A percentile compares a stretch with the other conserved stretches of the same genome.
Conservation (phyloP, 305 asterid genomes). For the Fraxinus platypoda region DNA sequence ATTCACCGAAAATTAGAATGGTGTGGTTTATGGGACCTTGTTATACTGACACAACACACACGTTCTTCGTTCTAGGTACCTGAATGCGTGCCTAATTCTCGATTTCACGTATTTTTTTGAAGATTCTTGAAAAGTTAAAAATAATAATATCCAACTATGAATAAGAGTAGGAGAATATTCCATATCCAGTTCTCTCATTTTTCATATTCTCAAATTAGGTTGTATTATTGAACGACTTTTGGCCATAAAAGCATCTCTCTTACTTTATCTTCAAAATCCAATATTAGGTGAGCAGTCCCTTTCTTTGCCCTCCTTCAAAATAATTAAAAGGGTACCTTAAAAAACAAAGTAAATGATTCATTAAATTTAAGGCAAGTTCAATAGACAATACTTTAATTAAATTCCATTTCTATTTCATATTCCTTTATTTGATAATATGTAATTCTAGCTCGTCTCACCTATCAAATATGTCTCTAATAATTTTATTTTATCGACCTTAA, state of each 20-base stretch:
- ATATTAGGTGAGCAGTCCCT: conserved; percentile 37
- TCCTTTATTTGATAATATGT: too few relatives aligned
- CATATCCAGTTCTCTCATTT: background rate
- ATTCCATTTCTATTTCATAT: too few relatives aligned
- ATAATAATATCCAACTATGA: too few relatives aligned
- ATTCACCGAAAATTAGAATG: too few relatives aligned
- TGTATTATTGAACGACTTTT: background rate
- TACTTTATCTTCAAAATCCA: conserved; percentile 38
- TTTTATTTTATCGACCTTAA: too few relatives aligned
- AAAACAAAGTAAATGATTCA: background rate
- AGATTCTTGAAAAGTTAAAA: background rate
- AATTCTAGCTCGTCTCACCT: too few relatives aligned
- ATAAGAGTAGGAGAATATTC: background rate
- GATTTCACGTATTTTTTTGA: background rate
- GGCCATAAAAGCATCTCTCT: conserved; percentile 31
- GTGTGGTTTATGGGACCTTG: too few relatives aligned
- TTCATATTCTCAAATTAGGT: background rate
- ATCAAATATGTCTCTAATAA: too few relatives aligned
- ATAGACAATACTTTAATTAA: background rate
- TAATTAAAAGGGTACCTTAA: conserved; percentile 6
- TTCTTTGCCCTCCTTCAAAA: conserved; percentile 33
- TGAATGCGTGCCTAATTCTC: background rate
- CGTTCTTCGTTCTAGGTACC: too few relatives aligned
- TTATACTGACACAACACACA: too few relatives aligned
- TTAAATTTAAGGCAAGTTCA: background rate